phyloP scores from a whole-genome alignment of 2,329 filamentous ascomycete genomes.

The Chalaropsis ovoidea region DNA sequence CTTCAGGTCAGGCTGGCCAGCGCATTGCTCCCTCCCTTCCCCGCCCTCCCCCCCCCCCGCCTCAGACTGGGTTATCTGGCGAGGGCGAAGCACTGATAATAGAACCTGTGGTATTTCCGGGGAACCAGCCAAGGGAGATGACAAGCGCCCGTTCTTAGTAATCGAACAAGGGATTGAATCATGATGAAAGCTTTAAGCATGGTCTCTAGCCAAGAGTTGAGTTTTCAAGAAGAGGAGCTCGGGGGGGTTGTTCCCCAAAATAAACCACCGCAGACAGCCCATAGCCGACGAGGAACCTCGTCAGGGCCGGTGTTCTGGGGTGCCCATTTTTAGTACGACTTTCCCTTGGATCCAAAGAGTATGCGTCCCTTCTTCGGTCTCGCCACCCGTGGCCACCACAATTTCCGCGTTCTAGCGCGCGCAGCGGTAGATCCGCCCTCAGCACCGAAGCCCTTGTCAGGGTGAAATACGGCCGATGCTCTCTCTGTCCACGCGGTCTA shows the following conservation, averaged over 20 bases:
- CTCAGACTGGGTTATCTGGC: background rate
- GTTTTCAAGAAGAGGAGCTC: no score
- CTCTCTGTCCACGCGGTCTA: background rate
- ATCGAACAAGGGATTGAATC: background rate
- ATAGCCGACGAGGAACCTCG: no score
- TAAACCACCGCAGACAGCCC: no score
- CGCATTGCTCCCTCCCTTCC: background rate
- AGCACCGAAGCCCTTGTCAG: no score
- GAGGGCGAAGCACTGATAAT: background rate
- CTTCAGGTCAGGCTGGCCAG: background rate
- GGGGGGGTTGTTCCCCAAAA: no score
- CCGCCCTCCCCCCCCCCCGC: background rate
- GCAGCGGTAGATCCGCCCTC: no score
- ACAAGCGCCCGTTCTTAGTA: background rate
- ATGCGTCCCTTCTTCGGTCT: no score
- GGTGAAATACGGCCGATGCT: background rate
- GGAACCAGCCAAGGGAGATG: background rate
- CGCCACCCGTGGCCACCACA: no score
- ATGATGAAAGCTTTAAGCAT: background rate
- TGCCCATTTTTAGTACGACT: no score
- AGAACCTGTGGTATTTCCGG: conserved; percentile 7
- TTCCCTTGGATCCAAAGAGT: no score
- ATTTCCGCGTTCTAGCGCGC: no score
- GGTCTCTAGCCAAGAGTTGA: background rate
- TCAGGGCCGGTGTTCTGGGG: no score